Evolutionary conservation across 306 rosid species (phyloP).

Genomic region (Cicer pinnatifidum): DNA sequence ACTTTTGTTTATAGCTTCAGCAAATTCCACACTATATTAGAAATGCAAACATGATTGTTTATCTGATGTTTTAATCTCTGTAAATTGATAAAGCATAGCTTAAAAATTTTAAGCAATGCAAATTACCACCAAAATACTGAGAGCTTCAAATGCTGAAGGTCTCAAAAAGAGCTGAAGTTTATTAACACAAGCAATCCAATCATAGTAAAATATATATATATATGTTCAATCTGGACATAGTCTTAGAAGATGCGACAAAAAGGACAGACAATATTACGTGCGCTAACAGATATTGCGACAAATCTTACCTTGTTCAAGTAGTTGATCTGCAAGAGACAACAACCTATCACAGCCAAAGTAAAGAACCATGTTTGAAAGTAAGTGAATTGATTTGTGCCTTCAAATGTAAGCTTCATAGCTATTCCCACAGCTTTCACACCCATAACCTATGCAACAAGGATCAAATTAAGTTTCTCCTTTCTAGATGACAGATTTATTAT

Average conservation of each 20-base stretch:
- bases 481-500: not conserved
- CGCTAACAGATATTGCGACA: not conserved
- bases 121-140: not conserved
- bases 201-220: not conserved
- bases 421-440: conserved; percentile 88
- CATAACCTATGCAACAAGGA: conserved; percentile 64
- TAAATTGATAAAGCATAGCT: not conserved
- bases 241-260: not conserved
- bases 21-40: conserved; percentile 11
- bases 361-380: conserved; percentile 88
- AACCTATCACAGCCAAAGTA: conserved; percentile 54
- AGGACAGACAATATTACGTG: not conserved
- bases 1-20: conserved; percentile 8
- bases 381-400: conserved; percentile 72
- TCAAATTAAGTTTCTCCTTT: not conserved
- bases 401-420: conserved; percentile 78
- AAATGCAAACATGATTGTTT: conserved; percentile 12
- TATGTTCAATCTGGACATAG: not conserved
- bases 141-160: conserved; percentile 14
- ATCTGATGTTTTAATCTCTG: not conserved
- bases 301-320: conserved; percentile 83
- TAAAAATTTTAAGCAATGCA: not conserved
- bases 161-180: conserved; percentile 9
- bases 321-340: conserved; percentile 77
- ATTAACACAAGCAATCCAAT: not conserved